Percentiles rank a stretch among this genome's conserved stretches.
Evolutionary conservation across 345 rosid species (phyloP).

Genomic region (Bruguiera gymnorhiza): DNA sequence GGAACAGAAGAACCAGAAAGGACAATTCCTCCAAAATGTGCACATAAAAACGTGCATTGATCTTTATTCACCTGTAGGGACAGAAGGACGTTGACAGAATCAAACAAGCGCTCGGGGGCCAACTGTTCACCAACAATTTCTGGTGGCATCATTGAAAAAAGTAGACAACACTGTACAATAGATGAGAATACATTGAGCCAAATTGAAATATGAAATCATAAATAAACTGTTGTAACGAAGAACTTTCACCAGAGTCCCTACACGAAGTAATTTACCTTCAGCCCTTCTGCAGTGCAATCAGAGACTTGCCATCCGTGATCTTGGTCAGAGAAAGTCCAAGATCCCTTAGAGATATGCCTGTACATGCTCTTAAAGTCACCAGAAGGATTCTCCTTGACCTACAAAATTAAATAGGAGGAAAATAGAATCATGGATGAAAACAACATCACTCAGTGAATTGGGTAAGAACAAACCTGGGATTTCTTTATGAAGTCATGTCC

Average conservation of each 20-base stretch:
- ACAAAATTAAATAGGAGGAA: background rate
- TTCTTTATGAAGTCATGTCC: slow-evolving; percentile 40
- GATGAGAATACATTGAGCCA: background rate
- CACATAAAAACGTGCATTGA: too few relatives aligned
- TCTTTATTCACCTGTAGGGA: slow-evolving; percentile 48
- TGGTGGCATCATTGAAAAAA: slow-evolving; percentile 64
- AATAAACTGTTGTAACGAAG: too few relatives aligned
- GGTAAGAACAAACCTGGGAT: slow-evolving; percentile 41
- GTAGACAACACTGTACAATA: slow-evolving; percentile 49
- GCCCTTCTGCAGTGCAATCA: slow-evolving; percentile 45
- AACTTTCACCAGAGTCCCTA: too few relatives aligned
- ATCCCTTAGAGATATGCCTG: slow-evolving; percentile 48
- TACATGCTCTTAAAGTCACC: slow-evolving; percentile 38
- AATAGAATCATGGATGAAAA: background rate
- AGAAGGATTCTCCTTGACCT: slow-evolving; percentile 42
- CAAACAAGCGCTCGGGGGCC: slow-evolving; percentile 46
- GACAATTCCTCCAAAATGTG: background rate
- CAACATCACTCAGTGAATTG: too few relatives aligned
- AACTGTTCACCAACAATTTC: slow-evolving; percentile 59
- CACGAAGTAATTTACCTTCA: slow-evolving; percentile 22
- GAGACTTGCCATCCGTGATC: slow-evolving; percentile 58
- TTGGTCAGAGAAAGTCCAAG: slow-evolving; percentile 49
- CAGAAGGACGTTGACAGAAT: slow-evolving; percentile 55
- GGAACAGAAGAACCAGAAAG: background rate
- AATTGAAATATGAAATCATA: too few relatives aligned